phyloP scores from a whole-genome alignment of 805 yeast species.

The Saturnispora besseyi region DNA sequence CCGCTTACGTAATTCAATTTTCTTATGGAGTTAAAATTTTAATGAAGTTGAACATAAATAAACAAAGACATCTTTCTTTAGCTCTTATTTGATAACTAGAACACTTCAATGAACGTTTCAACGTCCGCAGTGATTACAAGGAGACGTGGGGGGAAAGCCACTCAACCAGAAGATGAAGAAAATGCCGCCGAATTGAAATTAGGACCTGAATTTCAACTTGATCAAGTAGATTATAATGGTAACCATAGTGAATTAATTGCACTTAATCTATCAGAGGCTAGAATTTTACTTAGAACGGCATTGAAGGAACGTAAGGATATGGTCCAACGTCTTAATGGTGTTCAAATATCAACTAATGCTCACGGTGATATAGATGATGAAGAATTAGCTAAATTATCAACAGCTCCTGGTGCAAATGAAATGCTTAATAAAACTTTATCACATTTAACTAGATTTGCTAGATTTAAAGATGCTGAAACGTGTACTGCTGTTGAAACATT shows the following conservation, averaged over 20 bases:
- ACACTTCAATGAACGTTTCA: slow-evolving; percentile 62
- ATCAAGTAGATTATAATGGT: slow-evolving; percentile 76
- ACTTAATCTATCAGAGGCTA: slow-evolving; percentile 79
- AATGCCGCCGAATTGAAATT: slow-evolving; percentile 80
- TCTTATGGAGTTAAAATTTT: too few species aligned
- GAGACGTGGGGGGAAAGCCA: slow-evolving; percentile 57
- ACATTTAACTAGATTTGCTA: slow-evolving; percentile 72
- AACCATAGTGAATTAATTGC: slow-evolving; percentile 70
- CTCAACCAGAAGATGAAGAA: slow-evolving; percentile 75
- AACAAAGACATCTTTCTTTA: not conserved
- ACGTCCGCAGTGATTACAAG: slow-evolving; percentile 82
- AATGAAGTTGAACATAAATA: not conserved
- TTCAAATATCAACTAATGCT: slow-evolving; percentile 23
- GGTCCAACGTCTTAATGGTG: slow-evolving; percentile 31
- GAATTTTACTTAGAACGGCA: slow-evolving; percentile 85
- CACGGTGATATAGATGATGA: slow-evolving; percentile 35
- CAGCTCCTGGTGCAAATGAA: slow-evolving; percentile 73
- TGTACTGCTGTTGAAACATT: slow-evolving; percentile 89
- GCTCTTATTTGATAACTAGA: not conserved
- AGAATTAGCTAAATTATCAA: slow-evolving; percentile 39
- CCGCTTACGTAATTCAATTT: too few species aligned
- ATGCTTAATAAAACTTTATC: slow-evolving; percentile 88
- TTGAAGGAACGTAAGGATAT: slow-evolving; percentile 61
- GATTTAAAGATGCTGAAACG: slow-evolving; percentile 88
- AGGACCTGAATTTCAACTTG: slow-evolving; percentile 86